These are phyloP conservation scores for Naganishia albida DNA, from an alignment of 1,284 basidiomycete species.

Conservation along the genomic window DNA sequence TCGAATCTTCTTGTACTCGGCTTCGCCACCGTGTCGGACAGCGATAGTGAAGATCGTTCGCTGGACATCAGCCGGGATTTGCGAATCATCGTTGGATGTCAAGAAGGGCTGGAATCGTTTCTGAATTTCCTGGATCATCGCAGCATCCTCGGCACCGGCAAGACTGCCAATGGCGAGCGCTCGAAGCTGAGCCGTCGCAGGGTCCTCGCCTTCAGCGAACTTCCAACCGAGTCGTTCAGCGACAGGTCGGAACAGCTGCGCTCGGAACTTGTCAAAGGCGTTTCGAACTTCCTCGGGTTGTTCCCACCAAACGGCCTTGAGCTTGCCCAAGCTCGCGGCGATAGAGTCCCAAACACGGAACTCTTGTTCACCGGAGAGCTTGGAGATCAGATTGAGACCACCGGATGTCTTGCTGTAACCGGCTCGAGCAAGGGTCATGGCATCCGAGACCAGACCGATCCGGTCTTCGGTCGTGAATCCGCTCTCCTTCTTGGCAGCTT, in stretches of 20 bases:
- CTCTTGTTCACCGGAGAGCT: slow-evolving; percentile 70
- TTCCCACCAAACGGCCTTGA: slow-evolving; percentile 85
- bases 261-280: slow-evolving; percentile 65
- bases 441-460: slow-evolving; percentile 80
- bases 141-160: slow-evolving; percentile 64
- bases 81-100: slow-evolving; percentile 72
- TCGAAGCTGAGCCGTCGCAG: slow-evolving; percentile 73
- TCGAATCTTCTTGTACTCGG: slow-evolving; percentile 75
- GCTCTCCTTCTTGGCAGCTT: slow-evolving; percentile 68
- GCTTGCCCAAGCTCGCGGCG: slow-evolving; percentile 56
- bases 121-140: slow-evolving; percentile 72
- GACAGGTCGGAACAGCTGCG: slow-evolving; percentile 76
- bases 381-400: slow-evolving; percentile 70
- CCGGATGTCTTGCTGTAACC: slow-evolving; percentile 75
- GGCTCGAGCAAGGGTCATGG: slow-evolving; percentile 76
- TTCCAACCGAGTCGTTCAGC: slow-evolving; percentile 80
- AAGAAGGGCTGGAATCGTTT: slow-evolving; percentile 73
- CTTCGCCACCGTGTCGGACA: slow-evolving; percentile 70
- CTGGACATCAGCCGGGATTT: slow-evolving; percentile 76
- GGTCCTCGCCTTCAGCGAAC: slow-evolving; percentile 67
- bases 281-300: slow-evolving; percentile 64
- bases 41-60: slow-evolving; percentile 53
- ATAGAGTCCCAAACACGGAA: slow-evolving; percentile 55
- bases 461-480: slow-evolving; percentile 80
- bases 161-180: slow-evolving; percentile 72